Base-by-base conservation (phyloP, 202 grass and related monocot genomes). In the Eragrostis tef region DNA sequence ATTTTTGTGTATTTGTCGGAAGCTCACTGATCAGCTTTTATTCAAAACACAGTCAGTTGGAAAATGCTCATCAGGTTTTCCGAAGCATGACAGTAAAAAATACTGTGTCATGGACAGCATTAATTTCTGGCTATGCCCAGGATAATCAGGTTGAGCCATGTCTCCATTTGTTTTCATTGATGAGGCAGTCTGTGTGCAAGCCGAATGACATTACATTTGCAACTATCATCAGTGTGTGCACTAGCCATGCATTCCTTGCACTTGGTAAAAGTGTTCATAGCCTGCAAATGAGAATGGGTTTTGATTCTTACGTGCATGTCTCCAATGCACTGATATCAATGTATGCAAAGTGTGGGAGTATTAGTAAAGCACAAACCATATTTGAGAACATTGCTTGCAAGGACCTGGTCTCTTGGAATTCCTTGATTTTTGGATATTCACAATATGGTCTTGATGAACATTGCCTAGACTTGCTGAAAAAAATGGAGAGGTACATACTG, bases 371-470 rank as follows among this genome's bases (percentile, higher is more conserved):
- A 17, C 73, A 10, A 10, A 75, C 42, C 50, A 61, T 91, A 63
- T 94, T 91, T 79, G 62, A 86, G 39, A 75, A 27, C 46, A 85
- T 88, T 43, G 5, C 66, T 19, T 75, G 73, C 21, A 94, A 88
- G 71, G 88, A 94, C 48, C 31, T 91, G 19, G 75, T 94, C 25
- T 90, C 91, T 36, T 94, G 88, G 88, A 94, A 94, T 64, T 88
- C 91, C 24, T 88, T 94, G 86, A 90, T 94, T 15, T 94, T 88
- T 82, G 91, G 91, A 71, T 94, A 86, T 83, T 86, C 88, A 34
- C 88, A 91, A 15, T 59, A 94, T 89, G 91, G 86, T 15, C 88
- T 94, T 79, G 77, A 86, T 27, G 73, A 81, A 16, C 77, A 74
- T 64, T 87, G 83, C 44, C 46, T 90, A 27, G 41, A 84, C 11